These are phyloP conservation scores for Macrotyloma uniflorum DNA, from an alignment of 306 rosid genomes.

Conservation along the genomic window DNA sequence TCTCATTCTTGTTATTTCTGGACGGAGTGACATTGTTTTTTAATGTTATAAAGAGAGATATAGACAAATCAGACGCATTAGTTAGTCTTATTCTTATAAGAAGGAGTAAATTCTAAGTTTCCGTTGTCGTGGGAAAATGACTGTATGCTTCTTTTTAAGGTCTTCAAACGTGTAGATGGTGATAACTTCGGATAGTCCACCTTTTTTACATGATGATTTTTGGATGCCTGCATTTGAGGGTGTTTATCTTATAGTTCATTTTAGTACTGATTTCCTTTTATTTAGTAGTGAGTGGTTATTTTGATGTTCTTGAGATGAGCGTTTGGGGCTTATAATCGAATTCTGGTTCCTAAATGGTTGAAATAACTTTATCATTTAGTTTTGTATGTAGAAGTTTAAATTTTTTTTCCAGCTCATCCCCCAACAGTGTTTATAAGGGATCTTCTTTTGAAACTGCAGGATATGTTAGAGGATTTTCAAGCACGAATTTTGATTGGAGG, in stretches of 20 bases:
- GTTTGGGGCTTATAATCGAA: not conserved
- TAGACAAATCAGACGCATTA: conserved; percentile 34
- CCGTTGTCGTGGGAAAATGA: conserved; percentile 40
- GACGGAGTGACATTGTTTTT: conserved; percentile 40
- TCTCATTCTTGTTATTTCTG: conserved; percentile 21
- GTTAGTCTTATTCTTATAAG: not conserved
- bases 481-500: not conserved
- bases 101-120: not conserved
- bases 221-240: not conserved
- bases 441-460: conserved; percentile 40
- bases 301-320: not conserved
- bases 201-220: not conserved
- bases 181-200: not conserved
- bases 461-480: conserved; percentile 45
- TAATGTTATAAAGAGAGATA: conserved; percentile 50
- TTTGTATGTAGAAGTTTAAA: not conserved
- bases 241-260: not conserved
- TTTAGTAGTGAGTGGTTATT: conserved; percentile 1
- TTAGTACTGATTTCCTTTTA: not conserved
- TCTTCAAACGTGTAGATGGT: conserved; percentile 54
- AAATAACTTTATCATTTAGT: not conserved
- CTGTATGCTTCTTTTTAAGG: conserved; percentile 42
- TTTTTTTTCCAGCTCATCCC: conserved; percentile 7
- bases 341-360: not conserved
- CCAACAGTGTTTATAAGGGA: conserved; percentile 5